Evolutionary conservation across 176 grass and related monocot genomes (phyloP).

Genomic region (Eremochloa ophiuroides): DNA sequence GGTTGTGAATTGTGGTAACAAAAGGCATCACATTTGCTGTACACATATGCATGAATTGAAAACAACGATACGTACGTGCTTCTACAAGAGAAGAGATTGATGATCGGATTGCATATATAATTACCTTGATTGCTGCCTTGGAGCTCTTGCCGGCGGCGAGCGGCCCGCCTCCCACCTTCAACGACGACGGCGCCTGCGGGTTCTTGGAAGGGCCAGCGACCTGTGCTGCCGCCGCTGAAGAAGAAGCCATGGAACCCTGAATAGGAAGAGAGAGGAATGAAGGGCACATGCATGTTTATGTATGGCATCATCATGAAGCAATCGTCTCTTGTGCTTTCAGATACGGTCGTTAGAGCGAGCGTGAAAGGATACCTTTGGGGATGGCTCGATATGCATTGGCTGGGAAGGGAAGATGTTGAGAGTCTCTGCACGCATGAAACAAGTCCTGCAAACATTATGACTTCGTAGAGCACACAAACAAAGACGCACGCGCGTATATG

Average conservation of each 20-base stretch:
- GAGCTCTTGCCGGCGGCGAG: constrained; percentile 3
- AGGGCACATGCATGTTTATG: too few species aligned
- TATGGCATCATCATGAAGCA: neutral
- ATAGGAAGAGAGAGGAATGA: neutral
- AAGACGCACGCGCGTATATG: neutral
- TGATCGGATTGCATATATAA: neutral
- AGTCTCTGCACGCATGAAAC: constrained; percentile 54
- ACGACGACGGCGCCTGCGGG: neutral
- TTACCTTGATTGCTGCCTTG: constrained; percentile 39
- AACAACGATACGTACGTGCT: too few species aligned
- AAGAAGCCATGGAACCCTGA: constrained; percentile 18
- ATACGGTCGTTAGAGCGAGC: neutral
- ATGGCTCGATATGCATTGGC: constrained; percentile 48
- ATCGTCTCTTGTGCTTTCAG: neutral
- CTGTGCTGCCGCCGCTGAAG: neutral
- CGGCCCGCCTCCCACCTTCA: neutral
- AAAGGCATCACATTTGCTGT: neutral
- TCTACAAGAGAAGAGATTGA: neutral
- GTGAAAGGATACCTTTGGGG: constrained; percentile 27
- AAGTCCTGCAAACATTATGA: constrained; percentile 24
- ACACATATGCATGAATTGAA: too few species aligned
- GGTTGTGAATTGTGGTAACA: neutral
- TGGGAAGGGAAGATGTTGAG: constrained; percentile 67
- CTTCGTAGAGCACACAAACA: neutral
- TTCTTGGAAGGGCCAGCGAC: constrained; percentile 20